Conservation (phyloP, 2,329 filamentous ascomycete genomes). For the Stenocarpella maydis region DNA sequence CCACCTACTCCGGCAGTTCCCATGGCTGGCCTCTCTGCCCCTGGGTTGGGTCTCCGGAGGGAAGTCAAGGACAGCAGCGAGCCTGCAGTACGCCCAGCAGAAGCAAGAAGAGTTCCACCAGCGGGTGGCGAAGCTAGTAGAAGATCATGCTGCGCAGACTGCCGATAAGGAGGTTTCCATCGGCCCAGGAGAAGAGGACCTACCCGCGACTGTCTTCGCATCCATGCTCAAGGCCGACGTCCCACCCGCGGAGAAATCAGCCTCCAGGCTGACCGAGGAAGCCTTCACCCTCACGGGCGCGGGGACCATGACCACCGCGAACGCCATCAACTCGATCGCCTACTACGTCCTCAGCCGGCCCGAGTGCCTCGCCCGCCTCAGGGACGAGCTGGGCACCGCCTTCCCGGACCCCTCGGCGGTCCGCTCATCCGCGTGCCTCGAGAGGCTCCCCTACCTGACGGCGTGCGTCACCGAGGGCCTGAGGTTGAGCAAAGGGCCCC, state of each 20-base stretch:
- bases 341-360: slow-evolving; percentile 8
- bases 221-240: slow-evolving; percentile 15
- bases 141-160: neutral
- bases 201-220: neutral
- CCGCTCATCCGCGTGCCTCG: slow-evolving; percentile 41
- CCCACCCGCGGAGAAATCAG: neutral
- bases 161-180: neutral
- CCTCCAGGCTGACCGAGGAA: slow-evolving; percentile 7
- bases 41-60: neutral
- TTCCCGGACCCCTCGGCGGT: slow-evolving; percentile 44
- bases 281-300: slow-evolving; percentile 12
- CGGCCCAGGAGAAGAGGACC: neutral
- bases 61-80: neutral
- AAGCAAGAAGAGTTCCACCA: slow-evolving; percentile 3
- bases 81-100: slow-evolving; percentile 6
- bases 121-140: neutral
- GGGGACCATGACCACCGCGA: slow-evolving; percentile 14
- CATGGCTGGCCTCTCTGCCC: neutral
- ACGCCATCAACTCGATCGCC: slow-evolving; percentile 9
- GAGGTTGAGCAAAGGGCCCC: slow-evolving; percentile 37
- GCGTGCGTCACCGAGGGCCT: slow-evolving; percentile 48
- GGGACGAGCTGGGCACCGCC: slow-evolving; percentile 41
- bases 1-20: slow-evolving; percentile 11
- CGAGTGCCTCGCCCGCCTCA: slow-evolving; percentile 6
- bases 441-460: slow-evolving; percentile 47